Evolutionary conservation across 345 rosid species (phyloP).

Genomic region (Aquilaria yunnanensis): DNA sequence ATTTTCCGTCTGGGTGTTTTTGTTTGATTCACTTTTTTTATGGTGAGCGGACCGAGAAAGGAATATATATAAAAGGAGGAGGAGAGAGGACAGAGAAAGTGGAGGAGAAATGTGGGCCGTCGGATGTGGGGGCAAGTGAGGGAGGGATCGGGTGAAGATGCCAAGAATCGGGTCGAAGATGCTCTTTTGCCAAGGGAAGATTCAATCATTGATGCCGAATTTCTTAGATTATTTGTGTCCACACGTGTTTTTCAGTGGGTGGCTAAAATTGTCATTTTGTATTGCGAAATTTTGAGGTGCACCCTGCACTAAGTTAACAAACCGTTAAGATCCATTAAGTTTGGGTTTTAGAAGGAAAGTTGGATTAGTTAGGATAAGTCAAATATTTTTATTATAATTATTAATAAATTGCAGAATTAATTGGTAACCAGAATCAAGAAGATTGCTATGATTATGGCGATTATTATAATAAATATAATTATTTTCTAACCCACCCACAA

Average conservation of each 20-base stretch:
- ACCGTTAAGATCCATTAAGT: too few species aligned
- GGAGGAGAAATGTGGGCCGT: constrained; percentile 15
- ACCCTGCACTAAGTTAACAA: too few species aligned
- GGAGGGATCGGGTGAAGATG: constrained; percentile 30
- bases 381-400: too few species aligned
- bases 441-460: too few species aligned
- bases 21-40: constrained; percentile 4
- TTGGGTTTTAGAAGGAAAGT: too few species aligned
- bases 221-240: not conserved
- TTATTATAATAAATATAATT: too few species aligned
- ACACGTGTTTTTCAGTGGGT: not conserved
- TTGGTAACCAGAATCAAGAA: too few species aligned
- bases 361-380: too few species aligned
- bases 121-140: constrained; percentile 20
- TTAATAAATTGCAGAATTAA: too few species aligned
- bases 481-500: too few species aligned
- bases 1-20: constrained; percentile 11
- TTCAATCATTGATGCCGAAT: constrained; percentile 7
- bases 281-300: too few species aligned
- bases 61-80: not conserved
- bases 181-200: constrained; percentile 8
- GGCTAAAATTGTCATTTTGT: not conserved
- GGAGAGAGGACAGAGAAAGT: constrained; percentile 9
- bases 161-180: constrained; percentile 9
- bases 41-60: not conserved